Evolutionary conservation across 2,329 filamentous ascomycete species (phyloP), one percentile per base, ranked within the genome.

Genomic region (Diaporthe sp.): DNA sequence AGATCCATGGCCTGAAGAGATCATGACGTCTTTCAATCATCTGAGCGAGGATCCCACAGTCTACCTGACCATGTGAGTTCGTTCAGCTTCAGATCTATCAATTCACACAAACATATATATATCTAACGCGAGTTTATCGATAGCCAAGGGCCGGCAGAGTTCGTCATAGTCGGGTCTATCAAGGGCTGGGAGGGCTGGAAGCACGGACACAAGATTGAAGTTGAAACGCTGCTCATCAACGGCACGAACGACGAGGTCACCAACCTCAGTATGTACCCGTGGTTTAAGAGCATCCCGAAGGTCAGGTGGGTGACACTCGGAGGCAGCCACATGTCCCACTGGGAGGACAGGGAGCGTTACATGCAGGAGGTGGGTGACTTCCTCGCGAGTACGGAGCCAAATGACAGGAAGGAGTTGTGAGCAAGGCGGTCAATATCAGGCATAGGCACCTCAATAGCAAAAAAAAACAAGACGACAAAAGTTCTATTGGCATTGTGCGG

Each of bases 81-180:
- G 57, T 15, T 12, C 17, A 68, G 75, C 74, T 35, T 8, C 45
- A 5, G 8, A 15, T 25, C 15, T 22, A 19, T 54, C 28, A 2
- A 57, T 12, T 55, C 38, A 22, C 5, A 6, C 9, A 13, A n/a
- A n/a, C 22, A 1, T 12, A n/a, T 6, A 2, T 1, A 2, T 33
- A 33, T 28, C 72, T 71, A 19, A 71, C 12, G 8, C 17, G 8
- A 2, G 38, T 25, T 1, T 22, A 57, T 13, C 66, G 74, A 55
- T 25, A 79, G 80, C 72, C 79, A 81, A 79, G 79, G 80, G 0
- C 78, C 78, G 15, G 79, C 79, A 0, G 80, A 81, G 68, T 80
- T 81, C 52, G 73, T 77, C 4, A 78, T 80, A 5, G 66, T 73
- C 4, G 79, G 80, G 10, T 75, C 73, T 10, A 60, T 80, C 6